Percentiles rank a stretch among this genome's conserved stretches.
Evolutionary conservation across 139 green algal genomes (phyloP).

Genomic region (Chlamydomonas applanata): DNA sequence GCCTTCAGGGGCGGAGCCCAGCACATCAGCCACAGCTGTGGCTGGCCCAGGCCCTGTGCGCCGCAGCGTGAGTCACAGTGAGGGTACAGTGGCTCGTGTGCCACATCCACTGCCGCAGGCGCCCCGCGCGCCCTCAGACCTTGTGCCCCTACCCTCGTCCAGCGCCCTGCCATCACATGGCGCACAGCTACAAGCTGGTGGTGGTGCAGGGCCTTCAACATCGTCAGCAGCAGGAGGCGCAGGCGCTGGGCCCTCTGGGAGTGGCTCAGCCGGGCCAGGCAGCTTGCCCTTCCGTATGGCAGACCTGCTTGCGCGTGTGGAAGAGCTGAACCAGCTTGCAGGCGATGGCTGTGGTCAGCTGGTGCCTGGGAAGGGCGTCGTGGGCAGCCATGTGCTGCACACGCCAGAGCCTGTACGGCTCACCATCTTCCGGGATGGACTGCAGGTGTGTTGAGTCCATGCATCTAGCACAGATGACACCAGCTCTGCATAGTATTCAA

Average conservation of each 20-base stretch:
- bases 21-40: neutral
- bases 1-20: no score
- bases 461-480: no score
- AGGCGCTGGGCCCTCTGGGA: neutral
- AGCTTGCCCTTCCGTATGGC: slow-evolving; percentile 18
- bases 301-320: slow-evolving; percentile 28
- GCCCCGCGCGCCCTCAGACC: neutral
- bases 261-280: neutral
- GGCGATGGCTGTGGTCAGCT: slow-evolving; percentile 34
- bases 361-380: slow-evolving; percentile 7
- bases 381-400: slow-evolving; percentile 25
- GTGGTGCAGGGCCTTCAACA: no score
- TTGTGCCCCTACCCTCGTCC: neutral
- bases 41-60: neutral
- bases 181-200: no score
- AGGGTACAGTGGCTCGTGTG: neutral
- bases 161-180: neutral
- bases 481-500: no score
- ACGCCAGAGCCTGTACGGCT: slow-evolving; percentile 38
- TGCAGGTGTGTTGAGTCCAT: slow-evolving; percentile 24
- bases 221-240: neutral
- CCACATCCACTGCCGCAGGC: neutral
- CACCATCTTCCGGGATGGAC: slow-evolving; percentile 36
- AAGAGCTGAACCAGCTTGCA: slow-evolving; percentile 46
- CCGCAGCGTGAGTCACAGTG: neutral